phyloP scores from a whole-genome alignment of 441 rosid genomes.

The Viola pubescens region DNA sequence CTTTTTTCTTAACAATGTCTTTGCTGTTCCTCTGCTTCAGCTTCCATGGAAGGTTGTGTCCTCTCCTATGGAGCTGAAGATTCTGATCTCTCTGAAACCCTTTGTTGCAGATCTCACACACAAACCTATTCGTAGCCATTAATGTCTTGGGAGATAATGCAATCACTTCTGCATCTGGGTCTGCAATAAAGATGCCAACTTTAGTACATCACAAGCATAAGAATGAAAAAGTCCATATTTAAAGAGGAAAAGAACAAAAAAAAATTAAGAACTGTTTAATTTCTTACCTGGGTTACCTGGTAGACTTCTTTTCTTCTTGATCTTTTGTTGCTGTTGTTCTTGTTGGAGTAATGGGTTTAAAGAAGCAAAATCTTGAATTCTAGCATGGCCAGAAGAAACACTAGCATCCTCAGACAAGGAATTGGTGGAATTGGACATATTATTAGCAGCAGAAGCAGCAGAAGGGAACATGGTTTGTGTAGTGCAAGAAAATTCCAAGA shows the following conservation, averaged over 20 bases:
- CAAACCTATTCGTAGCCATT: conserved; percentile 72
- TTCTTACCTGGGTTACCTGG: conserved; percentile 84
- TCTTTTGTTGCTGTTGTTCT: conserved; percentile 34
- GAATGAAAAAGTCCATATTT: too few species aligned
- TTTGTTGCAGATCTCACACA: conserved; percentile 87
- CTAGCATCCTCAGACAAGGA: conserved; percentile 66
- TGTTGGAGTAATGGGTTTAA: conserved; percentile 33
- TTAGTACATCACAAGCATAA: too few species aligned
- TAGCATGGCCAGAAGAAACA: conserved; percentile 45
- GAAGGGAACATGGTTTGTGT: conserved; percentile 44
- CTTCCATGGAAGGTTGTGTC: conserved; percentile 93
- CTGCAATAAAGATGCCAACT: conserved; percentile 22
- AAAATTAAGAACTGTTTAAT: not conserved
- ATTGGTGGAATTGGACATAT: conserved; percentile 44
- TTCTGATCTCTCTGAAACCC: conserved; percentile 89
- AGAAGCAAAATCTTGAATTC: conserved; percentile 42
- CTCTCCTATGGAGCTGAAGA: conserved; percentile 86
- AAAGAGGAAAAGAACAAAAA: too few species aligned
- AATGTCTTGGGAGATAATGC: conserved; percentile 74
- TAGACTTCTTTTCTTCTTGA: conserved; percentile 77
- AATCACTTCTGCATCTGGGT: conserved; percentile 82
- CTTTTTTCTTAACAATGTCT: conserved; percentile 45
- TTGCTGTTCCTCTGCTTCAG: conserved; percentile 60
- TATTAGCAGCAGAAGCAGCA: conserved; percentile 18
- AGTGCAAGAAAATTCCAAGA: conserved; percentile 47